Conservation (phyloP, 2,329 filamentous ascomycete species). For the Cytospora piceicola region DNA sequence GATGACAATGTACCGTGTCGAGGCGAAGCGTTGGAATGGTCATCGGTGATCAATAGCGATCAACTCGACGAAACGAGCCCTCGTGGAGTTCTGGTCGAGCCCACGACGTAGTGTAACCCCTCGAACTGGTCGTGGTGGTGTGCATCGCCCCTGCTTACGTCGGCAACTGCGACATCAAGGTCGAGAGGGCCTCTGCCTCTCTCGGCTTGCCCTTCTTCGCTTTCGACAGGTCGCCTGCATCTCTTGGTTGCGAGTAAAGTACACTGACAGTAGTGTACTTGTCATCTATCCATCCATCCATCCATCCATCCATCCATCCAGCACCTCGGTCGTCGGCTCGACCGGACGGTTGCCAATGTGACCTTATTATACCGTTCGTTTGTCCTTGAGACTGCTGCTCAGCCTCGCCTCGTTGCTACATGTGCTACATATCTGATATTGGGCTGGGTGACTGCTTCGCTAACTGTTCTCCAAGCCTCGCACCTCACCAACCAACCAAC, state of each 20-base stretch:
- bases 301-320: background rate
- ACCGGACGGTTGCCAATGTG: background rate
- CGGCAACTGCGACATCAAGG: conserved; percentile 8
- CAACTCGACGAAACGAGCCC: background rate
- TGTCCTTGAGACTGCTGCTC: no score
- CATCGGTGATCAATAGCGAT: conserved; percentile 3
- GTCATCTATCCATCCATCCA: background rate
- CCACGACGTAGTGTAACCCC: conserved; percentile 22
- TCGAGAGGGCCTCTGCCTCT: background rate
- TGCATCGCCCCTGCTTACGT: conserved; percentile 1
- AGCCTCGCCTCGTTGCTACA: background rate
- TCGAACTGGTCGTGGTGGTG: background rate
- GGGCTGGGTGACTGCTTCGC: conserved; percentile 11
- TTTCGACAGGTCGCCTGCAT: conserved; percentile 21
- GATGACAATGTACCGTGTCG: background rate
- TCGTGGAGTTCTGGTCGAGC: background rate
- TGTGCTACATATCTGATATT: background rate
- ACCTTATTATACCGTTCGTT: no score
- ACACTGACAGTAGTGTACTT: no score
- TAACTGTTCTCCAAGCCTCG: background rate
- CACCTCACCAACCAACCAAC: conserved; percentile 8
- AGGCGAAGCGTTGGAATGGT: conserved; percentile 18
- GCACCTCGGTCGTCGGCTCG: background rate
- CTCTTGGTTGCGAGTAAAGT: background rate
- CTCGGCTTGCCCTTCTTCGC: background rate